These are phyloP conservation scores for Haematococcus lacustris DNA, from an alignment of 139 green algal genomes.

Conservation along the genomic window DNA sequence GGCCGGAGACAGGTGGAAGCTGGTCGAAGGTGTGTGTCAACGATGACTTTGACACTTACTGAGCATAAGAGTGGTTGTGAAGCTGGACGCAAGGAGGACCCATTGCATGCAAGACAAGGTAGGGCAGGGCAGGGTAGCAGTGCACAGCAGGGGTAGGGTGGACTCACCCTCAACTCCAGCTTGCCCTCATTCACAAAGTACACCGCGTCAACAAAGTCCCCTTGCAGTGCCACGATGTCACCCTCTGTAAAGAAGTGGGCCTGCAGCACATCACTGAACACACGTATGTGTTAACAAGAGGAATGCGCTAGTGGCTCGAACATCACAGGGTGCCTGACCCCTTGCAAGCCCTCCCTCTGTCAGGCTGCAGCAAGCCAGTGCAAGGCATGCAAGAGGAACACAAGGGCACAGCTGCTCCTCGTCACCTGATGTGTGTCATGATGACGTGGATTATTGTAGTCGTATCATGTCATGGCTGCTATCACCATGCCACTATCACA, in stretches of 20 bases:
- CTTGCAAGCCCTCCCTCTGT: neutral
- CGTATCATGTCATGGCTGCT: no score
- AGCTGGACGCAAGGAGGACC: neutral
- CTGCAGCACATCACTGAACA: conserved; percentile 1
- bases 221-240: conserved; percentile 17
- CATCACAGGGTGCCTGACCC: neutral
- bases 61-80: neutral
- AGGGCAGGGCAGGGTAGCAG: neutral
- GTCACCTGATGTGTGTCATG: neutral
- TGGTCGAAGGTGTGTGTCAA: no score
- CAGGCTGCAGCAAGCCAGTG: neutral
- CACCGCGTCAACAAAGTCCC: conserved; percentile 8
- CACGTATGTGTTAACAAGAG: neutral
- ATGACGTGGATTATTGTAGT: neutral
- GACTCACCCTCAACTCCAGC: conserved; percentile 9
- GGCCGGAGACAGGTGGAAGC: no score
- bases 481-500: no score
- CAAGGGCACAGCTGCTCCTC: neutral
- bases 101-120: neutral
- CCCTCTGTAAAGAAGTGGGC: conserved; percentile 1
- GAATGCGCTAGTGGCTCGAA: neutral
- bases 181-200: conserved; percentile 19
- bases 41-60: neutral
- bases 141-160: neutral
- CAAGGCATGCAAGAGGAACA: neutral